Evolutionary conservation across 768 basidiomycete species (phyloP), one percentile per base, ranked within the genome.

Genomic region (Macrolepiota fuliginosa): DNA sequence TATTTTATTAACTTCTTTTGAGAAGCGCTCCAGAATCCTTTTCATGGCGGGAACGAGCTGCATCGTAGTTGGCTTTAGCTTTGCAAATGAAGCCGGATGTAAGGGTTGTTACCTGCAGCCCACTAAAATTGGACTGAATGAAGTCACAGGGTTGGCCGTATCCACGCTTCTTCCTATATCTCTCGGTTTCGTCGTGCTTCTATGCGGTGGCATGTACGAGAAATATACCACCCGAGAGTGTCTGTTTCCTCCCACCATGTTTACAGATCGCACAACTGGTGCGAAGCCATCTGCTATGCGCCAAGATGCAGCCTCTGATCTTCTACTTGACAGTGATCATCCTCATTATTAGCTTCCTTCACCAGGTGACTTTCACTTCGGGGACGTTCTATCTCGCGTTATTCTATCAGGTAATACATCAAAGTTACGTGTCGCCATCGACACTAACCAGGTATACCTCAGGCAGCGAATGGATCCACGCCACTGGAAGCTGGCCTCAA

Each of bases 321-420:
- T 66, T 40, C 64, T 39, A 37, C 36, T 56, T 32, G 55, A 56
- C 65, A 93, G 91, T 86, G 63, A 80, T 81, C 61, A 79, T 91
- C 50, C 82, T 94, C 35, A 54, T 85, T 17, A 79, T 91, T 62
- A 84, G 84, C 17, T 92, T 93, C 75, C 79, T 94, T 58, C 92
- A 94, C 71, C 92, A 91, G 69, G 81, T 93, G 64, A 86, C 86
- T 15, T 94, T 92, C 73, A 93, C 84, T 64, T 84, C 92, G 35
- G 92, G 90, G 53, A 94, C 92, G 4, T 94, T 90, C 75, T 94
- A 92, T 74, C 83, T 94, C 50, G 90, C 91, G 0, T 72, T 94
- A 24, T 94, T 86, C 72, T 93, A 84, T 73, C 92, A 94, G 81
- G 92, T 90, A 25, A 59, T 45, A 9, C 15, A 64, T 39, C 77